Percentiles rank a stretch among this genome's conserved stretches.
These are phyloP conservation scores for Dalbergia cochinchinensis DNA, from an alignment of 306 rosid genomes.

Conservation along the genomic window DNA sequence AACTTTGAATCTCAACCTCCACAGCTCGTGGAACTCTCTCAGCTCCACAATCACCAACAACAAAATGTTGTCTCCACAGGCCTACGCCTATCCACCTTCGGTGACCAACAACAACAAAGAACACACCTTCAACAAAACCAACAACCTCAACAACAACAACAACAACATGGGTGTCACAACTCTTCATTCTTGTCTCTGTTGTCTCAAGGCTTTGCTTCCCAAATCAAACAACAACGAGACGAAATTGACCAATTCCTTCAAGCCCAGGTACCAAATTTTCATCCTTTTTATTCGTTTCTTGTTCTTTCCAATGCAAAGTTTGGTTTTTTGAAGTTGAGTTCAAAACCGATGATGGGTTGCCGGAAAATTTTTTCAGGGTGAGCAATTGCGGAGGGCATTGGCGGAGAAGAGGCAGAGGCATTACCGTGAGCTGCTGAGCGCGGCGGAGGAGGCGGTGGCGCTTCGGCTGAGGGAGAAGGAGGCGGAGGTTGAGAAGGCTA, in stretches of 20 bases:
- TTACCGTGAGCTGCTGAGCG: conserved; percentile 61
- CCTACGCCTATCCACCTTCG: conserved; percentile 68
- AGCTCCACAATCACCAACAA: conserved; percentile 71
- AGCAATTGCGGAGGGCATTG: conserved; percentile 72
- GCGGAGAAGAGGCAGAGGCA: conserved; percentile 81
- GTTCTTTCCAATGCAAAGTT: neutral
- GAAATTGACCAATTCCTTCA: conserved; percentile 82
- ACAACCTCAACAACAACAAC: conserved; percentile 35
- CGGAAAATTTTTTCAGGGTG: conserved; percentile 58
- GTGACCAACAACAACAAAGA: conserved; percentile 59
- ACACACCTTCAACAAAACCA: conserved; percentile 51
- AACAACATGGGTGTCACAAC: conserved; percentile 49
- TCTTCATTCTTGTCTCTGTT: conserved; percentile 59
- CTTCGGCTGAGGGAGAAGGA: conserved; percentile 74
- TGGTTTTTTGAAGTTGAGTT: neutral
- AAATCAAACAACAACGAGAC: conserved; percentile 71
- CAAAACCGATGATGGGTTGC: neutral
- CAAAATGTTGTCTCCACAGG: conserved; percentile 93
- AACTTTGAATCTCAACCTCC: conserved; percentile 66
- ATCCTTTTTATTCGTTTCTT: neutral
- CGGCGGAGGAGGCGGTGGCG: conserved; percentile 74
- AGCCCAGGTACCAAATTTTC: conserved; percentile 65
- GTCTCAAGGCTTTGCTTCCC: conserved; percentile 64
- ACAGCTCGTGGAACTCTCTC: conserved; percentile 78
- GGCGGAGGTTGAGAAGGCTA: conserved; percentile 72